Evolutionary conservation across 257 asterid species (phyloP).

Genomic region (Nyctanthes arbortristis): DNA sequence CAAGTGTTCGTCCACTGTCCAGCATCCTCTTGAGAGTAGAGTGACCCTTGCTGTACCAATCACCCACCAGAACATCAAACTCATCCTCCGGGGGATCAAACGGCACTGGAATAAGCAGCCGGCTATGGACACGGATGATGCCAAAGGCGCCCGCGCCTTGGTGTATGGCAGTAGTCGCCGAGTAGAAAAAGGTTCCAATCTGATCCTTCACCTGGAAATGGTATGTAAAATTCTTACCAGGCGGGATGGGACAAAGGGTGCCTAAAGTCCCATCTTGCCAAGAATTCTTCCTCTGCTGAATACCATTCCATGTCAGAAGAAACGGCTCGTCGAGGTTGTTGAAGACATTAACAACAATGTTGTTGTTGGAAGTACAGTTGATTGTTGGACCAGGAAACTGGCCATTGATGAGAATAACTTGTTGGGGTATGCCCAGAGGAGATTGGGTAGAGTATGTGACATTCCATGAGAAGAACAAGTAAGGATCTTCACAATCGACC

Average conservation of each 20-base stretch:
- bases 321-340: conserved; percentile 70
- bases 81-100: conserved; percentile 49
- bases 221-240: conserved; percentile 53
- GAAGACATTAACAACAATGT: conserved; percentile 52
- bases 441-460: conserved; percentile 55
- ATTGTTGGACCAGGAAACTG: conserved; percentile 69
- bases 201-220: conserved; percentile 75
- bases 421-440: conserved; percentile 65
- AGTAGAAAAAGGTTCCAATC: conserved; percentile 58
- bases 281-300: conserved; percentile 73
- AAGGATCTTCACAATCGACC: conserved; percentile 51
- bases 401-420: conserved; percentile 57
- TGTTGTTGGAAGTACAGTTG: conserved; percentile 74
- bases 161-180: conserved; percentile 56
- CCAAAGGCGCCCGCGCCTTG: conserved; percentile 68
- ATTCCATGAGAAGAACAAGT: conserved; percentile 44
- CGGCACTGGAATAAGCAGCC: conserved; percentile 60
- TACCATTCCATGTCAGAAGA: conserved; percentile 58
- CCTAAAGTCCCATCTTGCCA: conserved; percentile 68
- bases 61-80: conserved; percentile 46
- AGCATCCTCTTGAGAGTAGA: conserved; percentile 33
- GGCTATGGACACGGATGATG: conserved; percentile 44
- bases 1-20: conserved; percentile 43
- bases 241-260: conserved; percentile 60
- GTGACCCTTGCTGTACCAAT: conserved; percentile 63